A percentile compares a stretch with the other conserved stretches of the same genome.
phyloP scores from a whole-genome alignment of 1,284 basidiomycete species.

The Cryptococcus jaspeensis region DNA sequence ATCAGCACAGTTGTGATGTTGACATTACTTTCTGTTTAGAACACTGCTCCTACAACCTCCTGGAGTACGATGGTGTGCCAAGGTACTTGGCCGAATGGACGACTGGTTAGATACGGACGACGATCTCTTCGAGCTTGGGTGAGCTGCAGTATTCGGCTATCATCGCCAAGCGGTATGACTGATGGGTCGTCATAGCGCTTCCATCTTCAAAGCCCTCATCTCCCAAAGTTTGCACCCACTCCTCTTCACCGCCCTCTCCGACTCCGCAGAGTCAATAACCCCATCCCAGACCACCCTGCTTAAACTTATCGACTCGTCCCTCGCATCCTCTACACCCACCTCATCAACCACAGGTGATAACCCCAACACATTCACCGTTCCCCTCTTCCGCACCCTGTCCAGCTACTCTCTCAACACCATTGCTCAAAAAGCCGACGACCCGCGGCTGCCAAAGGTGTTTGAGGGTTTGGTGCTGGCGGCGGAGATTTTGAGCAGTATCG shows the following conservation, averaged over 20 bases:
- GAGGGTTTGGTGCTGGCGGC: conserved; percentile 73
- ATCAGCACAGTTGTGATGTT: not conserved
- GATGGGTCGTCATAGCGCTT: conserved; percentile 47
- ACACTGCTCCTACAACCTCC: conserved; percentile 16
- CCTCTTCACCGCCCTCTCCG: conserved; percentile 42
- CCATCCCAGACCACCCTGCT: conserved; percentile 80
- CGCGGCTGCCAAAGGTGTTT: conserved; percentile 59
- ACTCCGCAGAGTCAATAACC: conserved; percentile 65
- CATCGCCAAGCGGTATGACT: not conserved
- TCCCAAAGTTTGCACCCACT: conserved; percentile 43
- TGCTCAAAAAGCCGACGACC: conserved; percentile 35
- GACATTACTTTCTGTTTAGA: conserved; percentile 6
- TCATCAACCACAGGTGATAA: not conserved
- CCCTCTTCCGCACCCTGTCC: conserved; percentile 24
- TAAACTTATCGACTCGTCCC: conserved; percentile 77
- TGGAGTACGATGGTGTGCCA: conserved; percentile 33
- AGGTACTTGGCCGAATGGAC: conserved; percentile 61
- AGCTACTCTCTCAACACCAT: conserved; percentile 30
- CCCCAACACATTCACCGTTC: conserved; percentile 22
- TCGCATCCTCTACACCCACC: conserved; percentile 47
- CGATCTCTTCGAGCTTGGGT: conserved; percentile 72
- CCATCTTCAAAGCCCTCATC: conserved; percentile 53
- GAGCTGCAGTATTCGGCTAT: conserved; percentile 19
- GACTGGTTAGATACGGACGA: conserved; percentile 65
- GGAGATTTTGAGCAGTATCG: conserved; percentile 70